Evolutionary conservation across 1,284 basidiomycete species (phyloP), one percentile per base, ranked within the genome.

Genomic region (Moniliophthora roreri): DNA sequence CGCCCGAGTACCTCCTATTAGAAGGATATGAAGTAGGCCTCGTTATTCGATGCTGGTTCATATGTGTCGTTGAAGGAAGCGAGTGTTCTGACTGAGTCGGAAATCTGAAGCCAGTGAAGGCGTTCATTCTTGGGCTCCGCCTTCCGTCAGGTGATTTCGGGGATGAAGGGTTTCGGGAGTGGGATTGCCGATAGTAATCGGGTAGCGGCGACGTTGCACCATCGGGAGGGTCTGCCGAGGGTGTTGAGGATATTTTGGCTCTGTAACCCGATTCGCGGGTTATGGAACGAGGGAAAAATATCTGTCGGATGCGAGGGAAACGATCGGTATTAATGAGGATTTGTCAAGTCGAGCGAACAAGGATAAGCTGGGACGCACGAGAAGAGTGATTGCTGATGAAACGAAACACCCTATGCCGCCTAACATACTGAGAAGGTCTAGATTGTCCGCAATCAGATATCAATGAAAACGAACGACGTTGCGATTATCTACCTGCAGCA

Each of bases 211-310:
- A 63, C 16, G 62, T 54, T n/a, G 57, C 56, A 4, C 60, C 57
- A 53, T 62, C 58, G 6, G 42, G 51, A 54, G 64, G 69, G 46
- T 56, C 60, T 24, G 64, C 57, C 18, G 51, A 58, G 37, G 63
- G 53, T 21, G 62, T 56, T 4, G 68, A 65, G 20, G 65, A 60
- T 21, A 68, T 52, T 42, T 71, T 70, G 20, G 74, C 64, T 57
- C 66, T 74, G 69, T 87, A 85, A 1, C 83, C 84, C 1, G 77
- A 72, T 66, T 89, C 86, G 35, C 72, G 72, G 7, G 78, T 77
- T 49, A 85, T 75, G 1, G 87, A 87, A 35, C 85, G 84, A 41
- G 87, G 87, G 71, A 89, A 89, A 70, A 89, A 89, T 50, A 89
- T 79, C 84, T 88, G 49, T 34, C 41, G 34, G 42, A 42, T 39